Evolutionary conservation across 2,329 filamentous ascomycete species (phyloP), one percentile per base, ranked within the genome.

Genomic region (Xylariaceae sp.): DNA sequence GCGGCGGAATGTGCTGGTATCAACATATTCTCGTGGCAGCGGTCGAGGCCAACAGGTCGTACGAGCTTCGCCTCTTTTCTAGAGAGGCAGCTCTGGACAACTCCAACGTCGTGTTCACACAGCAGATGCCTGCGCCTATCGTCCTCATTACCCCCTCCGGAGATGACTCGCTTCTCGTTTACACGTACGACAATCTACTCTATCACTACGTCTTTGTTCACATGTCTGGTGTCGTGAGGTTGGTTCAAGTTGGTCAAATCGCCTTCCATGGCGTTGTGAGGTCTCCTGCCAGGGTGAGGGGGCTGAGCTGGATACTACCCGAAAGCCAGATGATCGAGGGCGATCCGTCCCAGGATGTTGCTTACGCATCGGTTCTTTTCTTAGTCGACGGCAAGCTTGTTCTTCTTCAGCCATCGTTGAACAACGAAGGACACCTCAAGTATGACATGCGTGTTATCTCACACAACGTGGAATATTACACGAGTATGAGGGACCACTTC

Each of bases 1-100:
- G 89, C 42, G 92, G 92, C 31, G 92, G 92, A 5, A 94, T 98
- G 89, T 96, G 90, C 56, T 98, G 92, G 92, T 89, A 94, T 55
- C 88, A 94, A 46, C 90, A 98, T 59, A 84, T 96, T 19, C 69
- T 98, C 13, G 85, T 96, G 36, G 89, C 88, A 24, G 88, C 90
- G 4, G 81, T 95, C n/a, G 92, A 98, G 58, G 80, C 77, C 34
- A 84, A 83, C 46, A 75, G 80, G 45, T 79, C 79, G 15, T 88
- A 88, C 50, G 83, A 94, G 64, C 63, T 98, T 31, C 83, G 92
- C n/a, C 70, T 98, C 12, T 96, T 90, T 58, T 94, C 90, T 1
- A 78, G 93, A 37, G 92, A 98, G 56, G 72, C 81, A 17, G 67
- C 80, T 9, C 72, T 98, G 13, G 83, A 88, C 46, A 77, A 72